Evolutionary conservation across 495 filamentous ascomycete species (phyloP), one percentile per base, ranked within the genome.

Genomic region (Cudoniella acicularis): DNA sequence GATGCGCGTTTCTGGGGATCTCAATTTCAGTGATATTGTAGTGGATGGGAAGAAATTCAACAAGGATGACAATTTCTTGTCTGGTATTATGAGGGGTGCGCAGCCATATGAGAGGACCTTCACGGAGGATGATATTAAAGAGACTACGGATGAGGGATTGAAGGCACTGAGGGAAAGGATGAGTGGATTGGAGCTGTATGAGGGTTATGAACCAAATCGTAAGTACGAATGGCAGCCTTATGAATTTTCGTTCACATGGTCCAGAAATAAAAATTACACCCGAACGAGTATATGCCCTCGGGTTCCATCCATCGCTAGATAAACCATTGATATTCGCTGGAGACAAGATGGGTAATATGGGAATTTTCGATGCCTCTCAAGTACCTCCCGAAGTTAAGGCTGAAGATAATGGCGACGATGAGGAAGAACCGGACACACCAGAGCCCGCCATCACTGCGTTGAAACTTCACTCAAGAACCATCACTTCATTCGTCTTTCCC

Each of bases 291-390:
- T 96, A 96, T 67, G 77, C 88, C 11, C 82, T 98, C 67, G 87
- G 86, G 10, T 95, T 98, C 61, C 94, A 98, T 65, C 94, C 95
- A 0, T 90, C 86, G 0, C 75, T 81, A 52, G 83, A 90, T 10
- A 98, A 98, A 63, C 84, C 90, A 0, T 77, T 98, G 3, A 81
- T 98, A n/a, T 96, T 98, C 64, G 95, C 93, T 1, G 91, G 92
- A 49, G 94, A 98, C 68, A 98, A 98, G 70, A 81, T 95, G 69
- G 94, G 94, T 21, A 91, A 92, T 54, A 79, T 98, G 26, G 95
- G 95, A 6, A 82, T 98, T n/a, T 89, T 96, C 49, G 92, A 98
- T 66, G 91, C 85, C 0, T 94, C 91, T 0, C 91, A 96, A 62
- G 80, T 83, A 21, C 75, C 74, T 1, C 73, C 80, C 25, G 65